Conservation (phyloP, 1,284 basidiomycete species). For the Leccinum laetum region DNA sequence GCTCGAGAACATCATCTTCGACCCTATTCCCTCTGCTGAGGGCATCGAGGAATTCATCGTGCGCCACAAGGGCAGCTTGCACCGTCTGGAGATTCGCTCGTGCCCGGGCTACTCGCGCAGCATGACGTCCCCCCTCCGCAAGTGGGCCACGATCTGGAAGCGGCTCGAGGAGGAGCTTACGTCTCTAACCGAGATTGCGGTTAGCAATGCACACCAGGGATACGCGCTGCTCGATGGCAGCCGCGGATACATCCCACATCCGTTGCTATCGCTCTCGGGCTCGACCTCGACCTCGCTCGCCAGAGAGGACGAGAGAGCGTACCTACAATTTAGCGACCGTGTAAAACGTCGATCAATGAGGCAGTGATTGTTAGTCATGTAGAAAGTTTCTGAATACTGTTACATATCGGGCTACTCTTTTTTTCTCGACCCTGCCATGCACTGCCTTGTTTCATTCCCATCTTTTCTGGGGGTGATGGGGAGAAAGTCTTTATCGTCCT, state of each 20-base stretch:
- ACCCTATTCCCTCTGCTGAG: conserved; percentile 16
- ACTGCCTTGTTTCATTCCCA: background rate
- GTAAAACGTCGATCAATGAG: conserved; percentile 14
- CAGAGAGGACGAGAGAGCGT: conserved; percentile 13
- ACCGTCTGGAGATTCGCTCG: conserved; percentile 21
- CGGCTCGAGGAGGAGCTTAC: conserved; percentile 21
- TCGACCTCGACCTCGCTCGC: background rate
- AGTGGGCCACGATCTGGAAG: conserved; percentile 20
- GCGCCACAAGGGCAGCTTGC: conserved; percentile 27
- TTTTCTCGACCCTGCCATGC: background rate
- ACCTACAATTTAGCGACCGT: conserved; percentile 7
- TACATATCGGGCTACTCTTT: background rate
- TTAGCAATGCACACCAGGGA: conserved; percentile 13
- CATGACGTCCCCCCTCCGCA: background rate
- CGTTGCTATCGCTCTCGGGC: background rate
- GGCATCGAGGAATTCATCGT: conserved; percentile 32
- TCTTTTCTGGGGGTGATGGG: background rate
- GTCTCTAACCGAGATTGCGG: conserved; percentile 23
- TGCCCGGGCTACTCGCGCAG: conserved; percentile 11
- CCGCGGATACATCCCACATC: conserved; percentile 26
- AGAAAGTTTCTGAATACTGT: background rate
- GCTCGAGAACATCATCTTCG: conserved; percentile 32
- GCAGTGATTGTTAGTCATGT: background rate
- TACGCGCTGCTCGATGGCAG: conserved; percentile 23
- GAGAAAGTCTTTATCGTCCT: background rate